phyloP scores from a whole-genome alignment of 495 filamentous ascomycete genomes.

The Penicillium nucicola region DNA sequence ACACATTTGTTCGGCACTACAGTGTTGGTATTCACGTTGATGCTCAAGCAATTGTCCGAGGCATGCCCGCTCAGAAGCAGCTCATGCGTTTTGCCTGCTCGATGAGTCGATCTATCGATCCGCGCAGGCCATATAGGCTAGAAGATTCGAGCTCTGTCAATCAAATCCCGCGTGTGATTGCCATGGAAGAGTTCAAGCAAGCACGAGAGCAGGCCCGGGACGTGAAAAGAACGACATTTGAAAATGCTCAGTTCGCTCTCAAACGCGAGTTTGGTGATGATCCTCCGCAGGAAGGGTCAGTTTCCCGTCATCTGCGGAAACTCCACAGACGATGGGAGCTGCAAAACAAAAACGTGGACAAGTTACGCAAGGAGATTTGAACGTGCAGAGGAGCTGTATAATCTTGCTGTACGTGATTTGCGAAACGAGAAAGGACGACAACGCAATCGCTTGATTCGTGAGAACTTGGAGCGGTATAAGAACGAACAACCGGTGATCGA shows the following conservation, averaged over 20 bases:
- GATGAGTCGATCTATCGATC: constrained; percentile 37
- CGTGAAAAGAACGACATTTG: constrained; percentile 10
- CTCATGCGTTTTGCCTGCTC: constrained; percentile 30
- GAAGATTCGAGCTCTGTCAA: constrained; percentile 20
- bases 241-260: constrained; percentile 7
- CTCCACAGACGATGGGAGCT: background rate
- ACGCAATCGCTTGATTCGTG: constrained; percentile 15
- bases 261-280: constrained; percentile 9
- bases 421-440: constrained; percentile 25
- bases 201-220: constrained; percentile 7
- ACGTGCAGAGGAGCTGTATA: constrained; percentile 1
- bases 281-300: background rate
- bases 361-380: constrained; percentile 9
- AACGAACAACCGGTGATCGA: constrained; percentile 33
- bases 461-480: constrained; percentile 28
- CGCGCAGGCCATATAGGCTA: constrained; percentile 21
- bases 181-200: constrained; percentile 9
- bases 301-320: background rate
- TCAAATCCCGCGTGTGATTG: constrained; percentile 8
- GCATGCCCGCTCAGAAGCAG: constrained; percentile 24
- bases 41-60: constrained; percentile 29
- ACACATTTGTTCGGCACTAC: constrained; percentile 37
- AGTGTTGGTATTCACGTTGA: constrained; percentile 31
- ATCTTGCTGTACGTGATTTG: background rate
- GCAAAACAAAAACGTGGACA: constrained; percentile 3